Evolutionary conservation across 148 eudicot species (phyloP), one percentile per base, ranked within the genome.

Genomic region (Persicaria tinctoria): DNA sequence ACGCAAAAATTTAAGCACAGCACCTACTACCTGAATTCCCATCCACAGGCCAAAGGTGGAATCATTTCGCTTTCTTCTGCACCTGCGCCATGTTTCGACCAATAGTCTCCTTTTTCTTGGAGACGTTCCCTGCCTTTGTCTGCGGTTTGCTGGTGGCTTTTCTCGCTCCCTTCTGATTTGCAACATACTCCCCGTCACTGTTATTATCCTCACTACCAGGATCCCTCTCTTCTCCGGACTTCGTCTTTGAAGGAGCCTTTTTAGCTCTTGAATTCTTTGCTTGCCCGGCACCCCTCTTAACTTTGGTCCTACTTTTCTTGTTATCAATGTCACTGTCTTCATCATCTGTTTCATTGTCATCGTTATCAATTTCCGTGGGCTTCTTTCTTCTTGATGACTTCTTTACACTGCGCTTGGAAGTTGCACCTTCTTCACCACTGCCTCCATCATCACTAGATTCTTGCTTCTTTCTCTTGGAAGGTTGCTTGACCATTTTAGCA

Each of bases 401-500:
- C 72, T 81, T 82, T 48, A 45, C 79, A 16, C 78, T 74, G n/a
- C 72, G 16, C 60, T 73, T 73, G 14, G 55, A 77, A 55, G 73
- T 79, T 77, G 70, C 78, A 64, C 78, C 85, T 77, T 80, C 86
- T 75, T 79, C 86, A 20, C 70, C 77, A 17, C 55, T 78, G 20
- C 75, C 74, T 45, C 73, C 79, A 77, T 75, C 77, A 23, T 76
- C 76, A 32, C 70, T 75, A 62, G 73, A 79, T 12, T 77, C 83
- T 45, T 74, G 81, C 80, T 87, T 76, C 68, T 79, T 82, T 81
- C 80, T 71, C 82, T 79, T 87, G 32, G 80, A 79, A 57, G 75
- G 72, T 79, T 75, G 72, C 73, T 88, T 89, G 14, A 70, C 71
- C 48, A 82, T 70, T 85, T 87, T 88, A 74, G 72, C 77, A 59